Conservation (phyloP, 495 filamentous ascomycete species). For the Aspergillus steynii region DNA sequence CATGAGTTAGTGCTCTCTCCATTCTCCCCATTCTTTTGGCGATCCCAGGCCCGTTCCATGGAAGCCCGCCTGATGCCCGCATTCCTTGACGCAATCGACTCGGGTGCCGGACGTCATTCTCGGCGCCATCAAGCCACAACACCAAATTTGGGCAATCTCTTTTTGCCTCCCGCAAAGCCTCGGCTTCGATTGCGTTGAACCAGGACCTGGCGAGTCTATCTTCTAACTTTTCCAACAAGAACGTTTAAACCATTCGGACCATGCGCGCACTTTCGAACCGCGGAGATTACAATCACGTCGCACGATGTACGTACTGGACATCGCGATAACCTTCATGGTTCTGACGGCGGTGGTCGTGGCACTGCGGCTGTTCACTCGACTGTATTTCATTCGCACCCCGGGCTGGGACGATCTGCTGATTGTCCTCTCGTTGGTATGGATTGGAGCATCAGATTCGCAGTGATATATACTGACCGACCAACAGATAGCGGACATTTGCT, state of each 20-base stretch:
- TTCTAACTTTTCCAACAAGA: too few species aligned
- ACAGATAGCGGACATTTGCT: constrained; percentile 23
- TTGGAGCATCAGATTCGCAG: background rate
- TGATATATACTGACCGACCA: background rate
- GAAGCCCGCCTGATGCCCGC: background rate
- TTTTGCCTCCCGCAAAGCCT: background rate
- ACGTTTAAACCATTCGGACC: background rate
- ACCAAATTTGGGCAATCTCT: background rate
- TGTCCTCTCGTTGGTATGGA: constrained; percentile 31
- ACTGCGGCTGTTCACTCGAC: constrained; percentile 34
- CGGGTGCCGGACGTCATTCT: background rate
- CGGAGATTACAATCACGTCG: background rate
- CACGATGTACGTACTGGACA: constrained; percentile 24
- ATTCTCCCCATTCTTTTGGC: background rate
- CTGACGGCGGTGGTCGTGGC: constrained; percentile 31
- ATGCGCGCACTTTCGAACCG: background rate
- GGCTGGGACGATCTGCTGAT: constrained; percentile 41
- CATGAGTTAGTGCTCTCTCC: background rate
- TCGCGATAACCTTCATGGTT: constrained; percentile 25
- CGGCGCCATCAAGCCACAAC: background rate
- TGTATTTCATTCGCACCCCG: constrained; percentile 30
- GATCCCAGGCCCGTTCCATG: background rate
- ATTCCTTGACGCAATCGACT: background rate
- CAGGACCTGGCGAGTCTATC: too few species aligned
- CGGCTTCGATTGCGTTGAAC: background rate